phyloP scores from a whole-genome alignment of 2,329 filamentous ascomycete genomes.

The Calonectria pseudoreteaudii region DNA sequence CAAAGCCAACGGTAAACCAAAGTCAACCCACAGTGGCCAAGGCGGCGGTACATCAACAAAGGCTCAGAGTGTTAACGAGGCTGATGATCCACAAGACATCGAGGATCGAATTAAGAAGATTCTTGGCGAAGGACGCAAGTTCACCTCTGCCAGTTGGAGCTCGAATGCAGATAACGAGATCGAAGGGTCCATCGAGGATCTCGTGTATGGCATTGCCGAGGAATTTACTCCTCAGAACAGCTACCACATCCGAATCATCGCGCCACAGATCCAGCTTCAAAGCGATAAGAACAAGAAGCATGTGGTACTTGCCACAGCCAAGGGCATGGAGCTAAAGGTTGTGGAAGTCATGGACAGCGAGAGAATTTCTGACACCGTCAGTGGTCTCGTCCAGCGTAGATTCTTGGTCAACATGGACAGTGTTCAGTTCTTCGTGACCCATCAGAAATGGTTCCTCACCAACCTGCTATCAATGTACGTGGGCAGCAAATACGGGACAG shows the following conservation, averaged over 20 bases:
- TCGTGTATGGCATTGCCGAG: constrained; percentile 81
- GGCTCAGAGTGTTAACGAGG: constrained; percentile 58
- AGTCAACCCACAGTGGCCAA: constrained; percentile 43
- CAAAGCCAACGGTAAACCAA: constrained; percentile 56
- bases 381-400: constrained; percentile 92
- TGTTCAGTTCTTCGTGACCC: constrained; percentile 97
- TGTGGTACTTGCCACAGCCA: constrained; percentile 95
- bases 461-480: constrained; percentile 93
- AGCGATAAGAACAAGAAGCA: constrained; percentile 98
- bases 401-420: constrained; percentile 98
- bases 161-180: constrained; percentile 48
- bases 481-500: constrained; percentile 90
- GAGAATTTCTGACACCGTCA: constrained; percentile 90
- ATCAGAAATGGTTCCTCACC: constrained; percentile 88
- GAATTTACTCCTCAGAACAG: constrained; percentile 93
- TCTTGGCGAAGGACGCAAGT: constrained; percentile 84
- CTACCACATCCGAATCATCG: constrained; percentile 94
- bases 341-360: constrained; percentile 98
- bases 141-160: constrained; percentile 64
- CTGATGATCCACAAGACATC: constrained; percentile 73
- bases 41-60: constrained; percentile 49
- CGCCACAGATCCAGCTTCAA: constrained; percentile 96
- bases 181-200: constrained; percentile 67
- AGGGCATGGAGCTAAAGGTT: constrained; percentile 98
- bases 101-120: constrained; percentile 90